Evolutionary conservation across 371 early-diverging fungal species (phyloP), one percentile per base, ranked within the genome.

Genomic region (Circinella minor): DNA sequence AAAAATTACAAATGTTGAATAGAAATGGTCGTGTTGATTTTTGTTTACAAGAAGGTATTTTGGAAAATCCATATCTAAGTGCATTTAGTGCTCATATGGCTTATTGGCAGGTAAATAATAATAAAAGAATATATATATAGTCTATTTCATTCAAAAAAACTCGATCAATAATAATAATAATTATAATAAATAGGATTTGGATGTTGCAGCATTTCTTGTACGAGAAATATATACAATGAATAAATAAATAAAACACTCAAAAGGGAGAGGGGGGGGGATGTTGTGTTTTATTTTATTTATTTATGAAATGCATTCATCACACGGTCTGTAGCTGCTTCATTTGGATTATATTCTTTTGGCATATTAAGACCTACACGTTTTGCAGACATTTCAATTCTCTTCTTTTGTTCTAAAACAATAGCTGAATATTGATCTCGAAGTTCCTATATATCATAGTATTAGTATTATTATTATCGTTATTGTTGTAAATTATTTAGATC

Each of bases 21-120:
- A 79, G 79, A 11, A 84, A 82, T 17, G 92, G 91, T 0, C 85
- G 93, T 4, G 81, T 94, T 6, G 94, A 94, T 66, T 93, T 83
- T 73, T 88, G 84, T 63, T 71, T 94, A 34, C 93, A 93, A 71
- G 92, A 93, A 72, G 92, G 92, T 13, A 77, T 93, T 47, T 78
- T 94, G 37, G 93, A 93, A 76, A 91, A 89, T 65, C 88, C 93
- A 15, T 94, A 94, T 70, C 59, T 94, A n/a, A 87, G 86, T 34
- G 90, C 92, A 36, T 78, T 94, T 51, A 89, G 80, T 60, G 90
- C 84, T 8, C 93, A 93, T 79, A 87, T 92, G 84, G 83, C 82
- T 20, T 94, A 94, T 77, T 94, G 94, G 90, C 75, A 84, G 65
- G 77, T 72, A 69, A 66, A 62, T n/a, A 36, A 27, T 27, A 27